Evolutionary conservation across 2,329 filamentous ascomycete species (phyloP).

Genomic region (Lasiodiplodia sp.): DNA sequence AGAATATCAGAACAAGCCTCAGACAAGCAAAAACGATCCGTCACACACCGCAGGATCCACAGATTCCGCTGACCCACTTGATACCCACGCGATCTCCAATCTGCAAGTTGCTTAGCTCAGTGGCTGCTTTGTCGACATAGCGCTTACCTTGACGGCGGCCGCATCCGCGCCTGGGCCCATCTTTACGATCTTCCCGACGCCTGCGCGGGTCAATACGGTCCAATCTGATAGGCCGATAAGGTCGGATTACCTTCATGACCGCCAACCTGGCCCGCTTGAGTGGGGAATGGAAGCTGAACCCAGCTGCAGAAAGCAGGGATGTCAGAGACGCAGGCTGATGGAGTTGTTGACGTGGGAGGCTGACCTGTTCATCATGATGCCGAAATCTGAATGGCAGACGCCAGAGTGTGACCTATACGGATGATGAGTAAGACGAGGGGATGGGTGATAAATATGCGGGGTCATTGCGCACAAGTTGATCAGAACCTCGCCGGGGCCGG

Average conservation of each 20-base stretch:
- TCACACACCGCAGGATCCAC: constrained; percentile 50
- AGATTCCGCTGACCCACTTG: constrained; percentile 70
- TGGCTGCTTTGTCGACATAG: too few relatives aligned
- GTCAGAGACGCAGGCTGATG: constrained; percentile 1
- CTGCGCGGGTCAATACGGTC: constrained; percentile 47
- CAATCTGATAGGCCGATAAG: not conserved
- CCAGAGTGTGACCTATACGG: constrained; percentile 32
- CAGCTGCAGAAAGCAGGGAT: constrained; percentile 44
- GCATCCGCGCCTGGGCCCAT: constrained; percentile 66
- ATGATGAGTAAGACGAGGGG: constrained; percentile 18
- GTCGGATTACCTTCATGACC: constrained; percentile 69
- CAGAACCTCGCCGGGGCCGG: constrained; percentile 67
- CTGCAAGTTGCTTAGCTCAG: not conserved
- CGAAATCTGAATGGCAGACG: constrained; percentile 27
- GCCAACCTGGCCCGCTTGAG: constrained; percentile 68
- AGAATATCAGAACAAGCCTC: not conserved
- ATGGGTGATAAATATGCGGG: not conserved
- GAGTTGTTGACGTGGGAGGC: not conserved
- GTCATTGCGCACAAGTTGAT: constrained; percentile 62
- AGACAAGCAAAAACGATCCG: not conserved
- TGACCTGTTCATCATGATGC: constrained; percentile 51
- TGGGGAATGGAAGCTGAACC: constrained; percentile 65
- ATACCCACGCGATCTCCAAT: constrained; percentile 74
- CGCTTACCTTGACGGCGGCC: constrained; percentile 58
- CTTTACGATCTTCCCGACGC: constrained; percentile 69